Evolutionary conservation across 2,329 filamentous ascomycete species (phyloP), one percentile per base, ranked within the genome.

Genomic region (Diaporthe sp.): DNA sequence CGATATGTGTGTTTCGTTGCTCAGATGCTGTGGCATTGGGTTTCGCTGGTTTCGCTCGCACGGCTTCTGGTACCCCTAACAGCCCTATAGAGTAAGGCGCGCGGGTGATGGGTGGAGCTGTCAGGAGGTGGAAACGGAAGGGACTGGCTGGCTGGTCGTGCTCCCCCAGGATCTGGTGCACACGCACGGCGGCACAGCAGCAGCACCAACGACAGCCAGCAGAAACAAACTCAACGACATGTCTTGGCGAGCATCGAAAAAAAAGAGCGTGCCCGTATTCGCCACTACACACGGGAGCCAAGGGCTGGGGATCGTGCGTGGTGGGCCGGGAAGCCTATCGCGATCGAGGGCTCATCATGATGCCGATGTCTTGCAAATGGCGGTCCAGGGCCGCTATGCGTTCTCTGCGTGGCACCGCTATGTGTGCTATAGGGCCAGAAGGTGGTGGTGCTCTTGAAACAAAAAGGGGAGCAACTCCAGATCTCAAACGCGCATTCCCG

Each of bases 401-500:
- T 17, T 25, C 46, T 25, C 34, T 53, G 62, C 65, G 49, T 53
- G 13, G 49, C 49, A 25, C 51, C 15, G 51, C 12, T 25, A 4
- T 25, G 49, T n/a, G 49, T n/a, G 49, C 9, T 39, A 13, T 68
- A 53, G 31, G 31, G 65, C 65, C 19, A 53, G 46, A 10, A 15
- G 22, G 22, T 17, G 49, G 46, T 68, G 22, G 22, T 17, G 34
- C 65, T 68, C 31, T 70, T 70, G 65, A 70, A 70, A 70, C 65
- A 70, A 70, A 70, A 55, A 42, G 46, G 65, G 65, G 49, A 70
- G 65, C 65, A 55, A 25, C 65, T 70, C 65, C 34, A 70, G 49
- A 55, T 70, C 65, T 70, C 65, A 70, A 70, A 70, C 65, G n/a
- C 65, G 65, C 65, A 70, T 55, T 55, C 34, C 49, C 22, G 65